A percentile compares a stretch with the other conserved stretches of the same genome.
Evolutionary conservation across 75 land plant genomes (phyloP).

Genomic region (Sequoia sempervirens): DNA sequence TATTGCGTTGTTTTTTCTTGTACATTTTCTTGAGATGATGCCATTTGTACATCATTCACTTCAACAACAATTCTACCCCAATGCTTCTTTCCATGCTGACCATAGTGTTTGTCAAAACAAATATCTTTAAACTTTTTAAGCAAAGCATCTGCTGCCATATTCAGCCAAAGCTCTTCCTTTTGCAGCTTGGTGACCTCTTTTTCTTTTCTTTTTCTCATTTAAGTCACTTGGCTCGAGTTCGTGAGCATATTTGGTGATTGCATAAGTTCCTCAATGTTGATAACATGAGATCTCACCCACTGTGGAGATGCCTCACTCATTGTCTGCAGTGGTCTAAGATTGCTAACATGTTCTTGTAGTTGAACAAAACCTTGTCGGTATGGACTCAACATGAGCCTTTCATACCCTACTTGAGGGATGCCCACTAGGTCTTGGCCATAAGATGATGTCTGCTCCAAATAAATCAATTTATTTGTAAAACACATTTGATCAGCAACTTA

Average conservation of each 20-base stretch:
- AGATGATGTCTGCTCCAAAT: too few species aligned
- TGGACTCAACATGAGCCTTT: not conserved
- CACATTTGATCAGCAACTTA: too few species aligned
- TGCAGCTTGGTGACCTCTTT: conserved; percentile 7
- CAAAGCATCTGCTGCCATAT: conserved; percentile 6
- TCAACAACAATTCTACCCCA: too few species aligned
- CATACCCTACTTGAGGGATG: not conserved
- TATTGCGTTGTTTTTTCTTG: conserved; percentile 1
- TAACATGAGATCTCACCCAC: conserved; percentile 1
- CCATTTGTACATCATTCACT: too few species aligned
- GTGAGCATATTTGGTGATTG: not conserved
- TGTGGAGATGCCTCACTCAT: not conserved
- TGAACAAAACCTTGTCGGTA: not conserved
- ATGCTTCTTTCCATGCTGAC: not conserved
- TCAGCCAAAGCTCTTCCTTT: conserved; percentile 5
- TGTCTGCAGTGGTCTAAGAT: conserved; percentile 4
- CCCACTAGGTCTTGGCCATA: not conserved
- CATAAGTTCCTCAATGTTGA: conserved; percentile 4
- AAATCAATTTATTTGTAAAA: too few species aligned
- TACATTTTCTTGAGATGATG: not conserved
- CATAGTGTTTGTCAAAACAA: not conserved
- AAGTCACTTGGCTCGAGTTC: not conserved
- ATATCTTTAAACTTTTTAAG: conserved; percentile 5
- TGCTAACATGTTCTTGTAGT: not conserved
- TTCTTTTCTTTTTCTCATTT: not conserved